A percentile compares a stretch with the other conserved stretches of the same genome.
These are phyloP conservation scores for Theobroma cacao DNA, from an alignment of 345 rosid genomes.

Conservation along the genomic window DNA sequence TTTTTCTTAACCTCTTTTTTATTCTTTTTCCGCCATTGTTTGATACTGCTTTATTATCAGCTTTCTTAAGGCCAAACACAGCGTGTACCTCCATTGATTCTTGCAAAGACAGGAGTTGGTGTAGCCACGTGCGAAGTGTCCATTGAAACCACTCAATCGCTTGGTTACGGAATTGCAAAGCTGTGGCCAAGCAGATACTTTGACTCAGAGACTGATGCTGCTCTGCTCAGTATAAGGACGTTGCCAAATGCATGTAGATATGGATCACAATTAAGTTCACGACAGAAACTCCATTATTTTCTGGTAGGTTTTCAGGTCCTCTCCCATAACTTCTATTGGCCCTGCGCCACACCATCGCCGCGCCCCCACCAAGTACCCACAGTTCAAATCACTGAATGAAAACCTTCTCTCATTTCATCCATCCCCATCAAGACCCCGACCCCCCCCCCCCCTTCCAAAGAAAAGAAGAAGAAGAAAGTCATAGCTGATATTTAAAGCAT, in stretches of 20 bases:
- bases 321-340: background rate
- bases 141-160: background rate
- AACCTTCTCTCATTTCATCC: background rate
- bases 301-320: constrained; percentile 3
- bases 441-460: background rate
- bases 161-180: background rate
- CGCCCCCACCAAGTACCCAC: background rate
- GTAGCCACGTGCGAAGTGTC: background rate
- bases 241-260: background rate
- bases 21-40: background rate
- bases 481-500: background rate
- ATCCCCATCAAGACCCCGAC: constrained; percentile 1
- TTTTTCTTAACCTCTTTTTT: background rate
- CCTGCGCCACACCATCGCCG: background rate
- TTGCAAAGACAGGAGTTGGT: background rate
- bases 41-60: background rate
- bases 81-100: background rate
- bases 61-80: background rate
- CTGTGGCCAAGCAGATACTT: background rate
- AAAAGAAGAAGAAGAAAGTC: too few species aligned
- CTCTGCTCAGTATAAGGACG: background rate
- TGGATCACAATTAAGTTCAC: background rate
- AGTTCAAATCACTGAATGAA: background rate
- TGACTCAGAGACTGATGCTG: background rate
- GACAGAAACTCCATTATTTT: constrained; percentile 3